Evolutionary conservation across 768 basidiomycete genomes (phyloP), one percentile per base, ranked within the genome.

Genomic region (Galerina sulciceps): DNA sequence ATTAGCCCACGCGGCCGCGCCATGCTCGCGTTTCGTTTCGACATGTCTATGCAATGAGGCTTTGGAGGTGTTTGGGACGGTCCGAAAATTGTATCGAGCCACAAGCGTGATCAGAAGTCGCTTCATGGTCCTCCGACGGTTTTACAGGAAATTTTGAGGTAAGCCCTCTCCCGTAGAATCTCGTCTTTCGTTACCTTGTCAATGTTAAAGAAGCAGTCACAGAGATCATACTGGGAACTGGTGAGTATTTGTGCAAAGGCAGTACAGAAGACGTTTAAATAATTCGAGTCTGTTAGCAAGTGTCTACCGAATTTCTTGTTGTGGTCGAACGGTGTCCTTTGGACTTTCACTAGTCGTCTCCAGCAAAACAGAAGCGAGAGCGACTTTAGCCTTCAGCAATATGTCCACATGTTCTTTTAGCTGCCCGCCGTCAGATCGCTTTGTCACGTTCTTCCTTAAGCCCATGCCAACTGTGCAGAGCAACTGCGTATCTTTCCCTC

Each of bases 351-450:
- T 47, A 20, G 13, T 22, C 23, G 26, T 26, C 26, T 49, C 45
- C 6, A 48, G 15, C 31, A 66, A 43, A 2, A 58, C 62, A 1
- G 60, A 52, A 8, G 8, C 41, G 13, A 64, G 35, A 3, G 52
- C 62, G 13, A 66, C 65, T 26, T 62, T 66, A 35, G 61, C 34
- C 41, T 62, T 64, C n/a, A 64, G 18, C 17, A 64, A 45, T 9
- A 60, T n/a, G n/a, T 61, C 60, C 8, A 14, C 37, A 13, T 58
- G 36, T 13, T 22, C 23, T 13, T 35, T 36, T 10, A 34, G 9
- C 13, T 40, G 13, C 34, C 56, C 56, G 4, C 31, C 51, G 18
- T 55, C 60, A n/a, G 38, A 34, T 0, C 41, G 38, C 35, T 54
- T 60, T 4, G 51, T 43, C 14, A 49, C 18, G 10, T 50, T 23